Evolutionary conservation across 805 yeast species (phyloP), one percentile per base, ranked within the genome.

Genomic region (Zygosaccharomyces rouxii): DNA sequence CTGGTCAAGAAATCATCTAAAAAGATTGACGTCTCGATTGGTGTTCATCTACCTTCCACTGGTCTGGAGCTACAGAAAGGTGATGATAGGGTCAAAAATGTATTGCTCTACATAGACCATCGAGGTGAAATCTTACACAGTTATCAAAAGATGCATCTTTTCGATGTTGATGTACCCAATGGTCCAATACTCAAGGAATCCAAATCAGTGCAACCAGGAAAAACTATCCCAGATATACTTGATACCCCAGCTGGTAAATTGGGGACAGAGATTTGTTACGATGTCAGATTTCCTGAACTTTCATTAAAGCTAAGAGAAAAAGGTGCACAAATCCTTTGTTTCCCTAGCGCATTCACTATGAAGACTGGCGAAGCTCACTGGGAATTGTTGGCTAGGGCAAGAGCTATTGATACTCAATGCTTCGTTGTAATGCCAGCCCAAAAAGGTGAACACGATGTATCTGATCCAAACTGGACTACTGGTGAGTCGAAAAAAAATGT

Each of bases 321-420:
- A 45, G 96, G 96, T 3, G 95, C 96, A 0, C 76, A 87, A 49
- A 71, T 92, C 19, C 57, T 92, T 35, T 78, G 92, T 2, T 92
- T 73, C 58, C 98, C 99, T 0, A 84, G 95, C 22, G 98, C 98
- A 0, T 94, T 95, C 74, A 94, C 97, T 0, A 78, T 86, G 62
- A 81, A 83, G 54, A 92, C 98, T 0, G 99, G 99, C 0, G 80
- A 80, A 44, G 88, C 92, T 1, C 99, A 92, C 61, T 92, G 97
- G 96, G 81, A 81, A 46, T 65, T 79, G 1, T 71, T 92, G 44
- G 97, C 88, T 1, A 73, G 80, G 23, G 84, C 96, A 0, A 72
- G 97, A 42, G 98, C 98, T 3, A 77, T 92, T 10, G 96, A 90
- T 62, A 78, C 92, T 1, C 98, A 94, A 67, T 74, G 85, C 51